Evolutionary conservation across 371 early-diverging fungal species (phyloP), one percentile per base, ranked within the genome.

Genomic region (Mucor velutinosus): DNA sequence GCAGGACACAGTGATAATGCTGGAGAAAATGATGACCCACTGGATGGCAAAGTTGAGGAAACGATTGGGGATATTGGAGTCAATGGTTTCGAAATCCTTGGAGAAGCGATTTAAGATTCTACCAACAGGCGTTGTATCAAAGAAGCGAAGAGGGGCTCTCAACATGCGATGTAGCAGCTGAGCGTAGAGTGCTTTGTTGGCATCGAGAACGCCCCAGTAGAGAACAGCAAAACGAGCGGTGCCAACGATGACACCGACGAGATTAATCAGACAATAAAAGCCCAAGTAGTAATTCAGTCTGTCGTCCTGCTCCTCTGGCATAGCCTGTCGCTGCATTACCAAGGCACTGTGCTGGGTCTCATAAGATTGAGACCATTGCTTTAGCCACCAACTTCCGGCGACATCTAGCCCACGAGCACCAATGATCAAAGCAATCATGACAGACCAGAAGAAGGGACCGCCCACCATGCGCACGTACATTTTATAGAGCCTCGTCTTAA

Each of bases 31-130:
- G 37, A 81, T 78, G 21, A 91, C 72, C 17, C 91, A 86, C 27
- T 92, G 85, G 87, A 75, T 70, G 19, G 53, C 49, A 64, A 92
- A 86, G 66, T 80, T 76, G 19, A 78, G 71, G 15, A 84, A 64
- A 27, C 76, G 74, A 39, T 78, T 76, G 35, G 80, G 82, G 53
- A 84, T 77, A 29, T 72, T 69, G 8, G 80, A 80, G 37, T 84
- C 84, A 60, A 82, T 75, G 0, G 82, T 79, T 41, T 82, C 80
- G 30, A 84, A 82, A 53, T 84, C 84, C 29, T 76, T 76, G 21
- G 76, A 67, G 33, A 94, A 92, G 10, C 95, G 85, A 72, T 94
- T 92, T 58, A 94, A 72, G 57, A 95, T 90, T 35, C 94, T 79
- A 10, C 93, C 95, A 8, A 91, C 61, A 17, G 81, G 81, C 10